Percentiles rank a stretch among this genome's conserved stretches.
Conservation (phyloP, 2,329 filamentous ascomycete genomes). For the Verticillium klebahnii region DNA sequence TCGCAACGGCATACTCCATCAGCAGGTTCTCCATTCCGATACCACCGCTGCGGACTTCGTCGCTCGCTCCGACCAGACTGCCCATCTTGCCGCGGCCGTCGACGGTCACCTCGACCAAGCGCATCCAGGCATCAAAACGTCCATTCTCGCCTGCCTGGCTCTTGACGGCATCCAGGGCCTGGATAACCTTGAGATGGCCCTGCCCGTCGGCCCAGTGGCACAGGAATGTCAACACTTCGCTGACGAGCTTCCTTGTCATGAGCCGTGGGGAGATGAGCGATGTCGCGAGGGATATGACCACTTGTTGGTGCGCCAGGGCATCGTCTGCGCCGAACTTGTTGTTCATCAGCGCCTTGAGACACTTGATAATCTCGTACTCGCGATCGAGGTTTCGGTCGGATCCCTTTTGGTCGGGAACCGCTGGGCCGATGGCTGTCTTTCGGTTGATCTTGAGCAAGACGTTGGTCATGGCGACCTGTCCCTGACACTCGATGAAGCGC, state of each 20-base stretch:
- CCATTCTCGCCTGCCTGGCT: slow-evolving; percentile 85
- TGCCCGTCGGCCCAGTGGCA: slow-evolving; percentile 90
- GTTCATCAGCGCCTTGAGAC: slow-evolving; percentile 96
- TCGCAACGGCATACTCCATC: slow-evolving; percentile 98
- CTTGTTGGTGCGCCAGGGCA: slow-evolving; percentile 82
- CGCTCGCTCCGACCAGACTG: slow-evolving; percentile 91
- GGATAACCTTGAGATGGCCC: slow-evolving; percentile 89
- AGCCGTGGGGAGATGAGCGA: slow-evolving; percentile 85
- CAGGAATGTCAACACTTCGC: slow-evolving; percentile 91
- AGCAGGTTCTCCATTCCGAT: slow-evolving; percentile 98
- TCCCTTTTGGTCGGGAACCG: slow-evolving; percentile 52
- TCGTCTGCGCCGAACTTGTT: slow-evolving; percentile 99
- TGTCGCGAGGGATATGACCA: slow-evolving; percentile 80
- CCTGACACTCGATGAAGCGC: slow-evolving; percentile 94
- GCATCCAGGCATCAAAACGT: slow-evolving; percentile 97
- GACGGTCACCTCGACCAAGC: slow-evolving; percentile 92
- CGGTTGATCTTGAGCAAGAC: slow-evolving; percentile 91
- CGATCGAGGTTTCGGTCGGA: slow-evolving; percentile 77
- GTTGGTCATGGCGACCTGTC: slow-evolving; percentile 92
- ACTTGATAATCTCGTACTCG: slow-evolving; percentile 97
- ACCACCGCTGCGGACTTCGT: slow-evolving; percentile 91
- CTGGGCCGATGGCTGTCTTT: slow-evolving; percentile 70
- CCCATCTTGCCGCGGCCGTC: slow-evolving; percentile 99
- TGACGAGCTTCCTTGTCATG: slow-evolving; percentile 89
- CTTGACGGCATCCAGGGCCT: slow-evolving; percentile 90